Base-by-base conservation (phyloP, 805 yeast species). In the Wickerhamiella parazyma region DNA sequence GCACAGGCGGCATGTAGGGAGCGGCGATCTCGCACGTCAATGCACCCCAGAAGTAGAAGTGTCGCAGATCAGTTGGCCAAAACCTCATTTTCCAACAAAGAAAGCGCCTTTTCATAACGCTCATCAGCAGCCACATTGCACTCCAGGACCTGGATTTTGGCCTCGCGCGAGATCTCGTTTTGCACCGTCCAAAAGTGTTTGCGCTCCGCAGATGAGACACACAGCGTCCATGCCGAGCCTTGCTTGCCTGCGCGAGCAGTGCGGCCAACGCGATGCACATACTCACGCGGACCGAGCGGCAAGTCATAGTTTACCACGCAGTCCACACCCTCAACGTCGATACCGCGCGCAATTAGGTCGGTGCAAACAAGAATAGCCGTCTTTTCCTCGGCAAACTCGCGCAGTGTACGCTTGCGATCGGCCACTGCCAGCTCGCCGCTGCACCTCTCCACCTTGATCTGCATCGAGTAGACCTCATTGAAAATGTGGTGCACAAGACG, bases 221-320 rank as follows among this genome's bases (percentile, higher is more conserved):
- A 67, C 20, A 89, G 59, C 38, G 76, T 80, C 57, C 77, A 72
- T 0, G 95, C 94, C 29, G 66, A 64, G 57, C 99, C 99, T 0
- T 51, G 42, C 28, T 76, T 73, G 41, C 80, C 78, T 2, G 98
- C 99, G 64, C 99, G 76, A 1, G 97, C 96, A 0, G 97, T 87
- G 66, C 99, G 78, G 33, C 99, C 99, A 33, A 86, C 85, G 55
- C 99, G 73, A 62, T 91, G 99, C 21, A 91, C 85, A 52, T 91
- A 91, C 53, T 91, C 97, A 50, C 93, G 78, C 1, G 87, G 71
- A 1, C 95, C 80, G 20, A 75, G 69, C 18, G 99, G 98, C 44
- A 86, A 61, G 57, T 91, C 97, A 60, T 91, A 91, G 62, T 91
- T 91, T 41, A 91, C 65, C 10, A 91, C 95, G 49, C 75, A 73